These are phyloP conservation scores for Themeda triandra DNA, from an alignment of 176 grass and related monocot species.

Conservation along the genomic window DNA sequence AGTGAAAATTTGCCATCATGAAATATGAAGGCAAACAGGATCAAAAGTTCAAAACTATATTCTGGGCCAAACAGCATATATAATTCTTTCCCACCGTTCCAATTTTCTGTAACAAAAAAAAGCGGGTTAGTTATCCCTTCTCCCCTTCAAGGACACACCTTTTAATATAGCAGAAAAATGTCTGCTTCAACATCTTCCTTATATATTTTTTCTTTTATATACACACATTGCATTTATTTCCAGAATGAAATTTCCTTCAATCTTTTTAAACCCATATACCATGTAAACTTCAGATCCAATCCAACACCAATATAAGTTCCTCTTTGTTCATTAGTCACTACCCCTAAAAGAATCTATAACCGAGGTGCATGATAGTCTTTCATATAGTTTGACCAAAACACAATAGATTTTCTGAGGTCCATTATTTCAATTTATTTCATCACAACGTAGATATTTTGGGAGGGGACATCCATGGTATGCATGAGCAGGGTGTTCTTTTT, in stretches of 20 bases:
- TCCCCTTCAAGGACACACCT: not conserved
- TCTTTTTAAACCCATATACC: not conserved
- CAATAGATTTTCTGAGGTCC: not conserved
- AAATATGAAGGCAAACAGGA: slow-evolving; percentile 22
- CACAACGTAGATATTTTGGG: not conserved
- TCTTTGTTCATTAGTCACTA: not conserved
- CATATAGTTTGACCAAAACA: not conserved
- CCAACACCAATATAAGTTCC: not conserved
- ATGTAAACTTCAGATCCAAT: slow-evolving; percentile 25
- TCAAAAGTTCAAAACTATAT: not conserved
- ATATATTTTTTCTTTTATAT: not conserved
- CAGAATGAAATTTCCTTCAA: not conserved
- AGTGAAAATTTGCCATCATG: slow-evolving; percentile 3
- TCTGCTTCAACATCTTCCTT: not conserved
- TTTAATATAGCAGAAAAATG: not conserved
- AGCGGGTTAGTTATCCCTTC: not conserved
- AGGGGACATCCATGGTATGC: not conserved
- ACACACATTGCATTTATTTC: not conserved
- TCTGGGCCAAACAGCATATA: not conserved
- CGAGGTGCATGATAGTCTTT: not conserved
- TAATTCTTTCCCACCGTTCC: not conserved
- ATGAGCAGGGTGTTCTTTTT: not conserved
- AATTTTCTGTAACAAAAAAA: not conserved
- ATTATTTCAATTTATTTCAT: not conserved
- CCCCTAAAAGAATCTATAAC: not conserved